A percentile compares a stretch with the other conserved stretches of the same genome.
These are phyloP conservation scores for Candolleomyces eurysporus DNA, from an alignment of 768 basidiomycete genomes.

Conservation along the genomic window DNA sequence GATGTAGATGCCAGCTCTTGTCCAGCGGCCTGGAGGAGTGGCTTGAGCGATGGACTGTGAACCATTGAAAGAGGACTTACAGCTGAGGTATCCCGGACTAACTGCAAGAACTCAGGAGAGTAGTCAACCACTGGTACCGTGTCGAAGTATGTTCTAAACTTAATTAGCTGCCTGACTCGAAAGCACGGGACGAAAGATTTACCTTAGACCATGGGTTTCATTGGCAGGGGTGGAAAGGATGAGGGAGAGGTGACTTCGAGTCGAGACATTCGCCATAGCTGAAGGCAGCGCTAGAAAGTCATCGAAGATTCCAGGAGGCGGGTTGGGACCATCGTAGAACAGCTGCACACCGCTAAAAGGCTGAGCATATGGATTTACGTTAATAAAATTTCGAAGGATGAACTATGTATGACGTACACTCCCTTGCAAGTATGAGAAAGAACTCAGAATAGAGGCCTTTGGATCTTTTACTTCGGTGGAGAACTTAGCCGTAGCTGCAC, in stretches of 20 bases:
- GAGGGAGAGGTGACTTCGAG: slow-evolving; percentile 39
- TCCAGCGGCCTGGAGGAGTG: slow-evolving; percentile 44
- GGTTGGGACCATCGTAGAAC: slow-evolving; percentile 59
- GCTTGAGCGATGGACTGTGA: not conserved
- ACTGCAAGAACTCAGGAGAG: slow-evolving; percentile 34
- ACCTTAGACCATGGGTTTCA: slow-evolving; percentile 26
- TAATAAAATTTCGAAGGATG: not conserved
- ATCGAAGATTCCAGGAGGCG: slow-evolving; percentile 51
- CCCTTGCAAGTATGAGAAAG: slow-evolving; percentile 36
- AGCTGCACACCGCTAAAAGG: slow-evolving; percentile 29
- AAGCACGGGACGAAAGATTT: not conserved
- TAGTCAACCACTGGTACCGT: slow-evolving; percentile 41
- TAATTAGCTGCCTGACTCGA: not conserved
- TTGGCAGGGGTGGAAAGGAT: slow-evolving; percentile 36
- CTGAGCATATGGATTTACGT: not conserved
- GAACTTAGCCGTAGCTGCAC: slow-evolving; percentile 41
- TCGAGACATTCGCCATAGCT: slow-evolving; percentile 34
- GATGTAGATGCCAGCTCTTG: slow-evolving; percentile 10
- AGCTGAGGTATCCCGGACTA: slow-evolving; percentile 42
- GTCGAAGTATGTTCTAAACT: slow-evolving; percentile 31
- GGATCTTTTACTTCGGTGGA: slow-evolving; percentile 43
- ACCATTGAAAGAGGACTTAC: slow-evolving; percentile 1
- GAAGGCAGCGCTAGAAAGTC: slow-evolving; percentile 44
- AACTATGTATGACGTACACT: slow-evolving; percentile 24
- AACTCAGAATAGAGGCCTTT: slow-evolving; percentile 48